Conservation (phyloP, 2,329 filamentous ascomycete genomes). For the Aspergillus glaucus region DNA sequence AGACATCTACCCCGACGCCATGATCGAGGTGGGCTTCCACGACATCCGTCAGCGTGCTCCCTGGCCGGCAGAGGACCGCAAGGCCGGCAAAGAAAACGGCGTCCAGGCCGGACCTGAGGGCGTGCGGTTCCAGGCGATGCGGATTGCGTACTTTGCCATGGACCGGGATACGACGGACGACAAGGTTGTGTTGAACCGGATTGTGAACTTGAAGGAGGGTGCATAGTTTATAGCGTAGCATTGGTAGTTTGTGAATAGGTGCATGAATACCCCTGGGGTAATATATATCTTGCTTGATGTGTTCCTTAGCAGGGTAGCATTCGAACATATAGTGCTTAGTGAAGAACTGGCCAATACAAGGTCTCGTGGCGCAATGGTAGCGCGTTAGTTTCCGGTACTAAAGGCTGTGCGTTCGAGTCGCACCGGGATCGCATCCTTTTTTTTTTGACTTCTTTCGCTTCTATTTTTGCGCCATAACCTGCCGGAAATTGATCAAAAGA, state of each 20-base stretch:
- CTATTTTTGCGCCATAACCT: neutral
- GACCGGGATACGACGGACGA: constrained; percentile 73
- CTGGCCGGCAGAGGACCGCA: constrained; percentile 74
- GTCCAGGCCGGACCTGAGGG: constrained; percentile 55
- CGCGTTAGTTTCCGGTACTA: constrained; percentile 34
- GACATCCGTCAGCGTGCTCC: constrained; percentile 68
- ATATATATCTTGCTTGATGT: no score
- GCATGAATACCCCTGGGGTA: no score
- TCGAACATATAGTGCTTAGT: no score
- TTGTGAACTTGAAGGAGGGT: constrained; percentile 78
- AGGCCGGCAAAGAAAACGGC: constrained; percentile 14
- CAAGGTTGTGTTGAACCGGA: constrained; percentile 82
- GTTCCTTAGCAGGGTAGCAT: no score
- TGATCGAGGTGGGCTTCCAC: constrained; percentile 77
- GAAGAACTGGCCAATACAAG: neutral
- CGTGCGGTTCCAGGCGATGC: constrained; percentile 85
- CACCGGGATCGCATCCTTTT: constrained; percentile 21
- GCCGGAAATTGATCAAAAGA: no score
- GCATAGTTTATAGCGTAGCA: neutral
- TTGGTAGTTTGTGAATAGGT: no score
- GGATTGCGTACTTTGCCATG: constrained; percentile 60
- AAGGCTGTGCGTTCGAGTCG: constrained; percentile 33
- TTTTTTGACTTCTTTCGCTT: constrained; percentile 2
- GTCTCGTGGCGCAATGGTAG: constrained; percentile 33
- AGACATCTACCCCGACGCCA: constrained; percentile 66